Base-by-base conservation (phyloP, 2,329 filamentous ascomycete species). In the Aspergillus niger region DNA sequence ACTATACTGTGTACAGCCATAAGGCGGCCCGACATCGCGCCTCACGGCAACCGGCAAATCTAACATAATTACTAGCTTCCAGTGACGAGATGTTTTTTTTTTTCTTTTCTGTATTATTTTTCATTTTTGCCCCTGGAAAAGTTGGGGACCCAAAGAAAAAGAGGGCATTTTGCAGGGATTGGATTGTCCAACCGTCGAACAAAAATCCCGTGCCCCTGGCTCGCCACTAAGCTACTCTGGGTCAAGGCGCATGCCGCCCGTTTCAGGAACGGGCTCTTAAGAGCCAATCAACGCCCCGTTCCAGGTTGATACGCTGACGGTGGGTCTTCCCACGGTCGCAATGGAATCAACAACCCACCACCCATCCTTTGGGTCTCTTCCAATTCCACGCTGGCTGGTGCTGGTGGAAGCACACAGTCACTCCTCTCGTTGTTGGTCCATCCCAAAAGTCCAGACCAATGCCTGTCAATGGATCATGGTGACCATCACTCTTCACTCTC, bases 221-320 rank as follows among this genome's bases (percentile, higher is more conserved):
- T 15, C 30, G 39, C 36, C 55, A 24, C 59, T 59, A 61, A 55
- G 8, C 59, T 43, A 5, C 7, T 32, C 32, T 7, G 30, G 50
- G 59, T 26, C 41, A 48, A 52, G 20, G 26, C 39, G 52, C 55
- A 47, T 53, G 38, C 49, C 55, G 41, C 59, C 54, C 59, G 59
- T 61, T 61, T 61, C 59, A 61, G 59, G 59, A 41, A 61, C 59
- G 41, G 55, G 26, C 30, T n/a, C 30, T 11, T 7, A 24, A 32
- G 22, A 20, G 30, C 59, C 39, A 61, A 61, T 58, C 22, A 58
- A 20, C 32, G 39, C 3, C 15, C 26, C 15, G 26, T 24, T 15
- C 53, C 24, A 20, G 41, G 28, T 17, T 55, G 39, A 43, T 43
- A 50, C 26, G 47, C n/a, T 50, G 24, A 50, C 26, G 39, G 52